phyloP scores from a whole-genome alignment of 148 eudicot genomes.

The Chenopodium berlandieri region DNA sequence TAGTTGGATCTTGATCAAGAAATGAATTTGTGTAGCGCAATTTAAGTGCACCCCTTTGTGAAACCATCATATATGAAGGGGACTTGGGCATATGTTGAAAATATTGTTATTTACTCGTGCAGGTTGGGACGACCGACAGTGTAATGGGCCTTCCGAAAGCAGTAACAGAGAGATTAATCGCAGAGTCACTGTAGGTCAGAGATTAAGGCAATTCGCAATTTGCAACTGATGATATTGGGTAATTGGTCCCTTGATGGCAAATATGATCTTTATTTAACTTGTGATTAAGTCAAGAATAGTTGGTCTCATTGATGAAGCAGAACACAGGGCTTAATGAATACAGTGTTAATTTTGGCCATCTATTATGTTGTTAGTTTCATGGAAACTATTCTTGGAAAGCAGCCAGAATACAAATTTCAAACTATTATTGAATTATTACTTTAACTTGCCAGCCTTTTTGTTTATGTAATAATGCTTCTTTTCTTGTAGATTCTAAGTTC shows the following conservation, averaged over 20 bases:
- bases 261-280: background rate
- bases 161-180: constrained; percentile 63
- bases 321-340: background rate
- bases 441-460: too few relatives aligned
- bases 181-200: constrained; percentile 44
- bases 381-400: too few relatives aligned
- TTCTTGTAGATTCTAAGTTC: too few relatives aligned
- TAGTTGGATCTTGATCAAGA: background rate
- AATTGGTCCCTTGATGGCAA: background rate
- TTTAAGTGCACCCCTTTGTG: background rate
- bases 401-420: too few relatives aligned
- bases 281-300: background rate
- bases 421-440: too few relatives aligned
- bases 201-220: background rate
- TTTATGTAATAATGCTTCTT: too few relatives aligned
- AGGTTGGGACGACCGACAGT: constrained; percentile 85
- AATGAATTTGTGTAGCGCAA: background rate
- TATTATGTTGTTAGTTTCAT: too few relatives aligned
- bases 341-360: background rate
- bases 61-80: background rate
- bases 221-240: background rate
- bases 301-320: constrained; percentile 1
- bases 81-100: background rate
- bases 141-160: constrained; percentile 96
- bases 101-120: constrained; percentile 17